Base-by-base conservation (phyloP, 805 yeast species). In the Pichia manshurica region DNA sequence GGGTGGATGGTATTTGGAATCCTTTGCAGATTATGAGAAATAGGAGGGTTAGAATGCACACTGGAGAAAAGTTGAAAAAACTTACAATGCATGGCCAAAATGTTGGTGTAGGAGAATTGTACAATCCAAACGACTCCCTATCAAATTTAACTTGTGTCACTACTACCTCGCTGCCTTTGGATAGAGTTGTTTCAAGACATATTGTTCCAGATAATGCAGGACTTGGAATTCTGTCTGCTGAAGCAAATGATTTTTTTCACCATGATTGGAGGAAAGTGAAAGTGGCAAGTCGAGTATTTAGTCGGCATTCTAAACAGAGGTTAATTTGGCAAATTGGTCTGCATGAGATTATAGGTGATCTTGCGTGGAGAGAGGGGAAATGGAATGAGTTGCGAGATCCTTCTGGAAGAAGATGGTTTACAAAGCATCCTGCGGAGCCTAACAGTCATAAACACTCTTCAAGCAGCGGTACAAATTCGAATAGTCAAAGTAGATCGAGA, bases 1-100 rank as follows among this genome's bases (percentile, higher is more conserved):
- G 77, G 2, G 75, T 84, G 3, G 87, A 81, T 47, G 86, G 83
- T 2, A 74, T 77, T 3, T 88, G 82, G 68, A 88, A 88, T 59
- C 96, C 96, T 3, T 67, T 88, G 39, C 96, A 87, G 63, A 74
- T 82, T n/a, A 78, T 88, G 23, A 68, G 96, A 48, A 84, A 87
- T 63, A 71, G 96, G 49, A 72, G 71, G 54, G 60, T 82, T 3
- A 63, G 86, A 45, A 72, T 74, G 48, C 75, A 74, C 55, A 67
- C 75, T 55, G 72, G 71, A 44, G 78, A 76, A 48, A 66, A 68
- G 32, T 73, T 78, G 2, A 70, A 73, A 35, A 67, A 70, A 3
- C 31, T 50, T 37, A 32, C 38, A 13, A 35, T 44, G 29, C 41
- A 44, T 32, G 46, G 46, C 6, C 29, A 46, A 36, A 41, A 46